phyloP scores from a whole-genome alignment of 352 stramenopile genomes.

The Globisporangium polare region DNA sequence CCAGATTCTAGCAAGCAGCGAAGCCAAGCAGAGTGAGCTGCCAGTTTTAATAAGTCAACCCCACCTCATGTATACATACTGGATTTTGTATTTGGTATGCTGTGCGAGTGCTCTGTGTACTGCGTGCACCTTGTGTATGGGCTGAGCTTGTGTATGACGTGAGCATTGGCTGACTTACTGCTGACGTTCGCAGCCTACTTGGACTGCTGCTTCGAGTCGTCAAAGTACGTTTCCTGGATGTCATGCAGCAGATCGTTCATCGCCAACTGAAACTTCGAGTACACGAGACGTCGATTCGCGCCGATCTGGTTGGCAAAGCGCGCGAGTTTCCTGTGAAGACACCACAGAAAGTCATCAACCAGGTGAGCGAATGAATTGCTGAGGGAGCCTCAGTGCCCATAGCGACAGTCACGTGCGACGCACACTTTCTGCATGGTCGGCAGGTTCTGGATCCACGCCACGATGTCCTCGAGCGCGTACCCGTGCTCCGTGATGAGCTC shows the following conservation, averaged over 20 bases:
- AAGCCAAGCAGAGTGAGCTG: neutral
- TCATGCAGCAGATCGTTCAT: constrained; percentile 76
- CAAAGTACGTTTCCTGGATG: constrained; percentile 63
- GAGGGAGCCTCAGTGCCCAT: too few relatives aligned
- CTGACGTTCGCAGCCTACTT: constrained; percentile 24
- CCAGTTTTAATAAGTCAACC: neutral
- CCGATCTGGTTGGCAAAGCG: constrained; percentile 78
- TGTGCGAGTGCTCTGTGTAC: neutral
- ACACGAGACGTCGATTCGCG: constrained; percentile 42
- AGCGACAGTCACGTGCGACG: constrained; percentile 10
- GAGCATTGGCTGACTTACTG: too few relatives aligned
- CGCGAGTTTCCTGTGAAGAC: constrained; percentile 67
- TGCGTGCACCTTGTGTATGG: neutral
- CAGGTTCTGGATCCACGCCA: constrained; percentile 70
- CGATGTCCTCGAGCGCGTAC: constrained; percentile 73
- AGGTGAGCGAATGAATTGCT: neutral
- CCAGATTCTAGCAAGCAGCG: neutral
- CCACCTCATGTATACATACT: neutral
- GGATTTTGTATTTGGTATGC: neutral
- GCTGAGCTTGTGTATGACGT: too few relatives aligned
- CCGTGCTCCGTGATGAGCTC: constrained; percentile 64
- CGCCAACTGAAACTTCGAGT: constrained; percentile 61
- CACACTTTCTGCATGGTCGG: constrained; percentile 83
- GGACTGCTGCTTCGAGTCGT: constrained; percentile 35
- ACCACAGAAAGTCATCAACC: neutral